Evolutionary conservation across 2,329 filamentous ascomycete genomes (phyloP).

Genomic region (Raffaelea albimanens): DNA sequence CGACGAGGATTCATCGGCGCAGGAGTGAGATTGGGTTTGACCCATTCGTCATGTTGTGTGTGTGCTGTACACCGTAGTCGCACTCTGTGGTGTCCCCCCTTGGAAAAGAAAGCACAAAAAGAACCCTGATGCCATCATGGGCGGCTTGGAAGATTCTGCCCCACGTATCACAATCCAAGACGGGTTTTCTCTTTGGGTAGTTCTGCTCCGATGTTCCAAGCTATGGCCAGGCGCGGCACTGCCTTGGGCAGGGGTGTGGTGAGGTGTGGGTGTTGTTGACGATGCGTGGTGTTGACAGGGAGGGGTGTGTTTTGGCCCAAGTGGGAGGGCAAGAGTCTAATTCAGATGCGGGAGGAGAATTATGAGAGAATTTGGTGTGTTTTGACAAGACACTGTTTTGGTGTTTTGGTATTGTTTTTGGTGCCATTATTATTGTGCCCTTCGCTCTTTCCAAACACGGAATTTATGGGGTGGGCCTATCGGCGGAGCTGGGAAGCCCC

Average conservation of each 20-base stretch:
- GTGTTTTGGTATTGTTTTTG: neutral
- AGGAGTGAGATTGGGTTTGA: too few relatives aligned
- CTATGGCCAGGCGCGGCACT: conserved; percentile 9
- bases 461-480: neutral
- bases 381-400: too few relatives aligned
- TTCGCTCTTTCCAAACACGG: neutral
- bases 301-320: neutral
- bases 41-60: too few relatives aligned
- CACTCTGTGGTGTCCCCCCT: too few relatives aligned
- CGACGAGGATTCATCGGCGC: too few relatives aligned
- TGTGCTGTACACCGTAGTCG: too few relatives aligned
- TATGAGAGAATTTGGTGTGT: too few relatives aligned
- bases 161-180: conserved; percentile 5
- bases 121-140: too few relatives aligned
- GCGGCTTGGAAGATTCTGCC: neutral
- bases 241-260: neutral
- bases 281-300: neutral
- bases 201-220: conserved; percentile 1
- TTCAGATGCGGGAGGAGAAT: too few relatives aligned
- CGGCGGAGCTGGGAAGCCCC: neutral
- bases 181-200: neutral
- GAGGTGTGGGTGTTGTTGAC: conserved; percentile 1
- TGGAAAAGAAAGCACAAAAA: too few relatives aligned
- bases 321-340: too few relatives aligned
- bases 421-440: neutral